Conservation (phyloP, 2,329 filamentous ascomycete species). For the Proliferodiscus dingleyae region DNA sequence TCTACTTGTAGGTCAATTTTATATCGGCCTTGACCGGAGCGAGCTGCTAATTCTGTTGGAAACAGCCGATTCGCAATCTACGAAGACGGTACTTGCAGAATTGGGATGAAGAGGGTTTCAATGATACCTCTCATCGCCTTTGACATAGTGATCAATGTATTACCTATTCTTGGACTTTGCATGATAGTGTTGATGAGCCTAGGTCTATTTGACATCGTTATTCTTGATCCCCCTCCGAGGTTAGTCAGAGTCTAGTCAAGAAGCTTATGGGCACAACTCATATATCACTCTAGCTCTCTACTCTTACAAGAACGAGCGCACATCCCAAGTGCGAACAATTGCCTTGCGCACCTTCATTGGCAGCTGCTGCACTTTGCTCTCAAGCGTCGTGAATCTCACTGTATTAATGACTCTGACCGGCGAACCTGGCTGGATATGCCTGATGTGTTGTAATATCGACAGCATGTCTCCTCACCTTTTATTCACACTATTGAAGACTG, state of each 20-base stretch:
- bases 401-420: conserved; percentile 54
- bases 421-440: conserved; percentile 60
- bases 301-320: conserved; percentile 45
- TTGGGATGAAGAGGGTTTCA: conserved; percentile 54
- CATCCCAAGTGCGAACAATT: conserved; percentile 44
- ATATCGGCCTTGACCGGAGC: background rate
- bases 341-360: conserved; percentile 57
- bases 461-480: conserved; percentile 36
- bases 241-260: conserved; percentile 30
- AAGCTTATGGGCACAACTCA: background rate
- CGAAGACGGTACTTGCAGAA: conserved; percentile 51
- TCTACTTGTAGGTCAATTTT: conserved; percentile 48
- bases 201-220: conserved; percentile 55
- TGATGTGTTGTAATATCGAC: conserved; percentile 62
- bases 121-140: conserved; percentile 59
- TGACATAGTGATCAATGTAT: conserved; percentile 52
- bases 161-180: background rate
- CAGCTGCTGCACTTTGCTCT: conserved; percentile 50
- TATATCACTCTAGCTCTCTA: conserved; percentile 44
- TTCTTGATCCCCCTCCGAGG: conserved; percentile 57
- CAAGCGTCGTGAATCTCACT: conserved; percentile 56
- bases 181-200: background rate
- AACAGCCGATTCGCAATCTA: conserved; percentile 48
- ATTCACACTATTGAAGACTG: background rate
- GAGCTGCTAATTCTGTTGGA: conserved; percentile 29